Percentiles rank a stretch among this genome's conserved stretches.
Conservation (phyloP, 164 flowering plant species). For the Berberis vulgaris region DNA sequence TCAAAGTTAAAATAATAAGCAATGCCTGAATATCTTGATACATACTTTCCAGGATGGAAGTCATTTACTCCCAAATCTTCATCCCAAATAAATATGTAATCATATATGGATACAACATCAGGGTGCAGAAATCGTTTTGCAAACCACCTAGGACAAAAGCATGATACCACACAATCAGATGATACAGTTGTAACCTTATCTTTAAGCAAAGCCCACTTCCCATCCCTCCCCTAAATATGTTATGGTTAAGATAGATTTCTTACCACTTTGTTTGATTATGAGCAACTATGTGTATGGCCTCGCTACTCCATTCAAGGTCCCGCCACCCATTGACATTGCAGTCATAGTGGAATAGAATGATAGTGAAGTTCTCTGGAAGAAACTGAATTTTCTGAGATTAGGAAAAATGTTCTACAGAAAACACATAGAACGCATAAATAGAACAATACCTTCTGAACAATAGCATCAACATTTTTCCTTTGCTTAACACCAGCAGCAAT, state of each 20-base stretch:
- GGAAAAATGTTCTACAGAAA: constrained; percentile 8
- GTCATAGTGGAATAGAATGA: constrained; percentile 90
- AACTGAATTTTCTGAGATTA: constrained; percentile 68
- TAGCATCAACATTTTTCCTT: constrained; percentile 63
- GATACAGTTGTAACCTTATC: background rate
- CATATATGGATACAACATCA: constrained; percentile 72
- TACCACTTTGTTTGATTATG: constrained; percentile 96
- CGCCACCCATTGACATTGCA: constrained; percentile 76
- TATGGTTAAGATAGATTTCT: constrained; percentile 2
- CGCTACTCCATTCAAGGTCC: constrained; percentile 69
- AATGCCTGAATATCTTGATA: background rate
- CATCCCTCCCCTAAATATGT: background rate
- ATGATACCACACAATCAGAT: constrained; percentile 1
- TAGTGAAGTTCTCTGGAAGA: constrained; percentile 77
- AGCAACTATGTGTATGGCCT: constrained; percentile 75
- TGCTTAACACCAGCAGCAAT: constrained; percentile 82
- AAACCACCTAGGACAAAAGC: constrained; percentile 75
- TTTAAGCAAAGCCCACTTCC: background rate
- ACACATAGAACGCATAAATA: constrained; percentile 3
- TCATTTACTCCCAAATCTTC: constrained; percentile 89
- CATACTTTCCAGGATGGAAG: constrained; percentile 82
- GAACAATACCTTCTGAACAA: constrained; percentile 72
- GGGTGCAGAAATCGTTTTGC: constrained; percentile 98
- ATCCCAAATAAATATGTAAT: constrained; percentile 95
- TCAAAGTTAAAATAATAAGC: background rate